phyloP scores from a whole-genome alignment of 2,329 filamentous ascomycete genomes.

The Talaromyces pinophilus region DNA sequence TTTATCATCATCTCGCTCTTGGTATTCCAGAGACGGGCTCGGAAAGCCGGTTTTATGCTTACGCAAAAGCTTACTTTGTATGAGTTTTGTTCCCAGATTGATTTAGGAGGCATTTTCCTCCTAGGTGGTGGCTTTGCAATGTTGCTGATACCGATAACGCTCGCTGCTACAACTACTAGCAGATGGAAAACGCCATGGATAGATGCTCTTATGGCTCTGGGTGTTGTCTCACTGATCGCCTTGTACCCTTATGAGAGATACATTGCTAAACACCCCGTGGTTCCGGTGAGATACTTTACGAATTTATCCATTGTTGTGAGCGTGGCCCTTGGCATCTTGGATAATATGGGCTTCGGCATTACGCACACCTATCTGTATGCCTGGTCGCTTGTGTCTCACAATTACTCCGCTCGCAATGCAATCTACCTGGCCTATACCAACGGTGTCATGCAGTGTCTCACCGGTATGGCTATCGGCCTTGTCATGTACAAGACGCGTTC shows the following conservation, averaged over 20 bases:
- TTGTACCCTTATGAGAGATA: background rate
- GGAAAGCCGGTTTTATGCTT: background rate
- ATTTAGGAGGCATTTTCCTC: background rate
- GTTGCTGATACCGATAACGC: background rate
- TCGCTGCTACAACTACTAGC: background rate
- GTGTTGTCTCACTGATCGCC: background rate
- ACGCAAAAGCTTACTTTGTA: background rate
- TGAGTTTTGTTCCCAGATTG: background rate
- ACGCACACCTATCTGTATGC: constrained; percentile 54
- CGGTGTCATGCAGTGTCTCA: constrained; percentile 47
- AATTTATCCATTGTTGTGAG: constrained; percentile 48
- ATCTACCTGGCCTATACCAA: constrained; percentile 47
- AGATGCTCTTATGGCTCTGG: background rate
- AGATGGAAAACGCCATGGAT: background rate
- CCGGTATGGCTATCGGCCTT: constrained; percentile 44
- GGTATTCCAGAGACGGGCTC: constrained; percentile 26
- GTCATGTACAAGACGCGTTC: constrained; percentile 47
- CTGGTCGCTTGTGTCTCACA: constrained; percentile 50
- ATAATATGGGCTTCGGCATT: constrained; percentile 47
- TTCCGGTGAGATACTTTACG: constrained; percentile 51
- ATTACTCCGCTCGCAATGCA: constrained; percentile 44
- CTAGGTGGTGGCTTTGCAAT: background rate
- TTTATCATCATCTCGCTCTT: constrained; percentile 43
- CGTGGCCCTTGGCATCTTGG: constrained; percentile 44
- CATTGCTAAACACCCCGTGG: constrained; percentile 45